Evolutionary conservation across 2,329 filamentous ascomycete genomes (phyloP).

Genomic region (Davidsoniella eucalypti): DNA sequence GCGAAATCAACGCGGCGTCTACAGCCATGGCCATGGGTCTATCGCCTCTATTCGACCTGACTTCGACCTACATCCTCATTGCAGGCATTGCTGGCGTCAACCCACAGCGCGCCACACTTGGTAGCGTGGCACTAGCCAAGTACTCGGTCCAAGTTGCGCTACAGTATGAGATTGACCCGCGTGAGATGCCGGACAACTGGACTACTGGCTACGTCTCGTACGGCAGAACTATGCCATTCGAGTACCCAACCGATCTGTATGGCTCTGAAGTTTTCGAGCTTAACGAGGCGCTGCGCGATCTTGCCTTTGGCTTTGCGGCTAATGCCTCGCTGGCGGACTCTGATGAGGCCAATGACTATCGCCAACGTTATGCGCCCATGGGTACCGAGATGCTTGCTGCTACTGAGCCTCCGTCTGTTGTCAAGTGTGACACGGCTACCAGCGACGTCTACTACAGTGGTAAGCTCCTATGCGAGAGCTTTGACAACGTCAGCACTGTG

Average conservation of each 20-base stretch:
- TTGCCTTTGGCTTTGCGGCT: constrained; percentile 33
- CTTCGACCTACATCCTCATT: constrained; percentile 52
- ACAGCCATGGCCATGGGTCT: constrained; percentile 48
- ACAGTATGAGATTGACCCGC: constrained; percentile 58
- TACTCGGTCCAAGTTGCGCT: constrained; percentile 59
- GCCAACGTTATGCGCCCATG: constrained; percentile 32
- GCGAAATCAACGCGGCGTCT: constrained; percentile 59
- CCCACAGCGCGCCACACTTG: constrained; percentile 48
- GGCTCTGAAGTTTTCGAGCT: constrained; percentile 57
- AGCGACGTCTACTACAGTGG: constrained; percentile 60
- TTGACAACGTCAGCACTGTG: constrained; percentile 45
- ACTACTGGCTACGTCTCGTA: constrained; percentile 53
- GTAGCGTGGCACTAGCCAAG: constrained; percentile 48
- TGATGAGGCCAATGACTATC: constrained; percentile 32
- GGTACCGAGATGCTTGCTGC: constrained; percentile 26
- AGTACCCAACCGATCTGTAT: constrained; percentile 44
- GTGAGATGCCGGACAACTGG: constrained; percentile 49
- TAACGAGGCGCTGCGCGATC: constrained; percentile 38
- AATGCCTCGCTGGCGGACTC: constrained; percentile 37
- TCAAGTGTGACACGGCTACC: constrained; percentile 51
- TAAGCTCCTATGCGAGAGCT: constrained; percentile 39
- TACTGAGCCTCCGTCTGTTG: constrained; percentile 33
- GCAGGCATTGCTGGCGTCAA: constrained; percentile 61
- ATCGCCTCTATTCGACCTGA: constrained; percentile 46
- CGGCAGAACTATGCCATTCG: constrained; percentile 35